phyloP scores from a whole-genome alignment of 805 yeast species.

The Cyberlindnera mississippiensis region DNA sequence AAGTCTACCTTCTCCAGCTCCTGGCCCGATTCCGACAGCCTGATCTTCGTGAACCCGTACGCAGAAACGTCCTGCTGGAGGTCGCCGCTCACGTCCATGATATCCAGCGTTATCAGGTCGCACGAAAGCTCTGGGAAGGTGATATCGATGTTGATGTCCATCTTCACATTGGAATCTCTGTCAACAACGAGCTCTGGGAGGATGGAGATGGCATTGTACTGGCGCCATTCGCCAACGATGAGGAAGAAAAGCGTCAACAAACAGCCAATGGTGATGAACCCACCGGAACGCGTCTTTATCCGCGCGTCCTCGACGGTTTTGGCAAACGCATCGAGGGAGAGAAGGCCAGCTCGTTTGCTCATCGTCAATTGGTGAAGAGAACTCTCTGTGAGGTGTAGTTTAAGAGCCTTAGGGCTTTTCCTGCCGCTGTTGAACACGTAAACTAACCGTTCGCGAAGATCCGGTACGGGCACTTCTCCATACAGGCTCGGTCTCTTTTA shows the following conservation, averaged over 20 bases:
- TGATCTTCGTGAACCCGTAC: conserved; percentile 66
- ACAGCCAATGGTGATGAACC: conserved; percentile 76
- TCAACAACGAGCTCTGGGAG: conserved; percentile 89
- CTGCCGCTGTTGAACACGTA: background rate
- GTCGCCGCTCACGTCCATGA: conserved; percentile 88
- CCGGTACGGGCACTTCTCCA: too few species aligned
- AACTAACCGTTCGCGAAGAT: too few species aligned
- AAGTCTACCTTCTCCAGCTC: conserved; percentile 39
- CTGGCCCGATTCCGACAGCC: conserved; percentile 54
- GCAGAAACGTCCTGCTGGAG: conserved; percentile 66
- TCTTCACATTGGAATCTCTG: conserved; percentile 66
- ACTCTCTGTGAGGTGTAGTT: too few species aligned
- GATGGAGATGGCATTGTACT: conserved; percentile 62
- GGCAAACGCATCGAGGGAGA: conserved; percentile 83
- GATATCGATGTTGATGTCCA: conserved; percentile 78
- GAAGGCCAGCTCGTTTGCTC: conserved; percentile 27
- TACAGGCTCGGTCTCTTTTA: too few species aligned
- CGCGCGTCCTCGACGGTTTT: conserved; percentile 94
- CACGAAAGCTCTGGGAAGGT: conserved; percentile 87
- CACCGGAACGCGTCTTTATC: conserved; percentile 86
- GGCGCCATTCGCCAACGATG: conserved; percentile 69
- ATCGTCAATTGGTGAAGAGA: conserved; percentile 9
- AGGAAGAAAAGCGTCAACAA: conserved; percentile 55
- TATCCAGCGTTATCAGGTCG: conserved; percentile 73
- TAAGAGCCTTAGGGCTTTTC: too few species aligned